Base-by-base conservation (phyloP, 2,329 filamentous ascomycete species). In the Venturia asperata region DNA sequence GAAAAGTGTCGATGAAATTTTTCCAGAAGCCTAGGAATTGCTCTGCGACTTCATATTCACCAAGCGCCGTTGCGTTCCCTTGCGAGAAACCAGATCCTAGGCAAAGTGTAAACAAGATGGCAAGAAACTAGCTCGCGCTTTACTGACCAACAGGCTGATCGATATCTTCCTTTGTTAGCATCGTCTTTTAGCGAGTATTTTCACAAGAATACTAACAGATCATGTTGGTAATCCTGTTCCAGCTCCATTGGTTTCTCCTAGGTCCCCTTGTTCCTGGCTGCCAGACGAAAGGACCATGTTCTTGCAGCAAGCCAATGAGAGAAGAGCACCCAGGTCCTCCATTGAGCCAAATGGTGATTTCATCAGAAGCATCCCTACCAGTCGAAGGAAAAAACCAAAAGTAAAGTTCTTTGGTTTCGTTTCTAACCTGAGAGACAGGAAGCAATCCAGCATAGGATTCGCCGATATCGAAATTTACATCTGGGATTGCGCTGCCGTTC, bases 301-400 rank as follows among this genome's bases (percentile, higher is more conserved):
- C 68, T 52, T 67, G 64, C 9, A 70, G 39, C 24, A 70, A 66
- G 2, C 65, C 68, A 43, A 67, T 65, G 5, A 69, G 60, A 15
- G 68, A 70, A n/a, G 39, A 61, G 43, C 68, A 69, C 5, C 65
- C 66, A 21, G 52, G 52, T 58, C 68, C 68, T n/a, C 68, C 68
- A 55, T 70, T 70, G 17, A 70, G 64, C 68, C 67, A 70, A n/a
- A 70, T 69, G 34, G 67, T 69, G 34, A 70, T 65, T 45, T 69
- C 68, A 34, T 70, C 65, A 19, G 67, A 63, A 21, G 68, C 67
- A 21, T 66, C 67, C 19, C 64, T 58, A 37, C 6, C 17, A n/a
- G 70, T 72, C 0, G 80, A 80, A 3, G 82, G 82, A 68, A 82
- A 83, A 71, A 82, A 83, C 81, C 81, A 83, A 71, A 83, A 83